These are phyloP conservation scores for Orbilia quercus DNA, from an alignment of 2,329 filamentous ascomycete species.

Conservation along the genomic window DNA sequence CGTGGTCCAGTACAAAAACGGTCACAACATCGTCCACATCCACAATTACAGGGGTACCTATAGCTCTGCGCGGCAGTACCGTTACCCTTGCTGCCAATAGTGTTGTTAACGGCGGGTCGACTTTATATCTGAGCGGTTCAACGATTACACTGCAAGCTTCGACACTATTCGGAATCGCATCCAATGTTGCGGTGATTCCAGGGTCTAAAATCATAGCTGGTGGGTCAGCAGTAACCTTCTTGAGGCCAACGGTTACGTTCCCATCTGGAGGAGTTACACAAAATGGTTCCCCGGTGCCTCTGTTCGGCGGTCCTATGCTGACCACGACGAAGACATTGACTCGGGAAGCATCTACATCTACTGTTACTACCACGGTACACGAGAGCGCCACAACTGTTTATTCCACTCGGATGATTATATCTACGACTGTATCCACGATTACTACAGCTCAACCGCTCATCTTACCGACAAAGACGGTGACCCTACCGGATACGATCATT, in stretches of 20 bases:
- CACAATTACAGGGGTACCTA: background rate
- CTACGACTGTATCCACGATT: background rate
- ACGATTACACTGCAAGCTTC: slow-evolving; percentile 7
- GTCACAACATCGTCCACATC: background rate
- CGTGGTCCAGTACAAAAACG: slow-evolving; percentile 12
- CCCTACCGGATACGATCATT: background rate
- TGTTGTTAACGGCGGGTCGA: background rate
- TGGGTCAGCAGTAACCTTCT: background rate
- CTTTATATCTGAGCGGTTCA: background rate
- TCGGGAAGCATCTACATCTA: background rate
- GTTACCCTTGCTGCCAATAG: slow-evolving; percentile 2
- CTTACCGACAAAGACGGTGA: background rate
- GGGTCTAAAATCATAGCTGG: background rate
- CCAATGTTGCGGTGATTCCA: background rate
- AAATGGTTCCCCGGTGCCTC: background rate
- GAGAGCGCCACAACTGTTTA: background rate
- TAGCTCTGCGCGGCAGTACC: background rate
- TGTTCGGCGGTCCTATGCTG: background rate
- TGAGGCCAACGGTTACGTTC: background rate
- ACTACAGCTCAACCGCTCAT: background rate
- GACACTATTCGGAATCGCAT: background rate
- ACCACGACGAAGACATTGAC: background rate
- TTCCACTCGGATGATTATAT: too few species aligned
- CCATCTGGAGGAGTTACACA: background rate
- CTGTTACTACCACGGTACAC: background rate